Evolutionary conservation across 202 grass and related monocot species (phyloP), one percentile per base, ranked within the genome.

Genomic region (Eragrostis tef): DNA sequence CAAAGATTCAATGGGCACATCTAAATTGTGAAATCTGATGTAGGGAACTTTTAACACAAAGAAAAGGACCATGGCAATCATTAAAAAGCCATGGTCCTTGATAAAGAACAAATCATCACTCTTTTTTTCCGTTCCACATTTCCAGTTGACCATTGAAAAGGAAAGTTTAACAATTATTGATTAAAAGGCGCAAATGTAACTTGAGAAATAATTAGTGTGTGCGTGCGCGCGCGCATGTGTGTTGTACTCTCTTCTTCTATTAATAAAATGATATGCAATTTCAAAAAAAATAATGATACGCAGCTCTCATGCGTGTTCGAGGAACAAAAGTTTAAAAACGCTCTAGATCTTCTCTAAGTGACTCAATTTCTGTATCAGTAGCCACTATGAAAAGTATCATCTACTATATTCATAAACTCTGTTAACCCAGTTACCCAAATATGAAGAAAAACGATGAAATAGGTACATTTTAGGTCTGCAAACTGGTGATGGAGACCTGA

Each of bases 351-450:
- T 54, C 25, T 62, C 44, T 24, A 73, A 31, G 34, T 57, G 64
- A 51, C 15, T 45, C 36, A 16, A 61, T 25, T 9, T 3, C 7
- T 45, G 9, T 59, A 27, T 17, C 22, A 45, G 67, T 74, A 25
- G 53, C 36, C 3, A 0, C n/a, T 75, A 75, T 60, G 73, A 75
- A 61, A 75, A 64, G 75, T 11, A 39, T 78, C 34, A 78, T 27
- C 43, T 21, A n/a, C 27, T 66, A 50, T 51, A 36, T 79, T 20
- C 46, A 79, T 36, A 10, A 11, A 36, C 52, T 21, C n/a, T 20
- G 8, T 20, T 16, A 51, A 50, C 5, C 1, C 17, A 53, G 51
- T 15, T 53, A 54, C 52, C 17, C 31, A 34, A 34, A 34, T 34
- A 34, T 34, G 31, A 34, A 34, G 2, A 2, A 34, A 34, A 34